phyloP scores from a whole-genome alignment of 495 filamentous ascomycete species.

The Cenococcum geophilum region DNA sequence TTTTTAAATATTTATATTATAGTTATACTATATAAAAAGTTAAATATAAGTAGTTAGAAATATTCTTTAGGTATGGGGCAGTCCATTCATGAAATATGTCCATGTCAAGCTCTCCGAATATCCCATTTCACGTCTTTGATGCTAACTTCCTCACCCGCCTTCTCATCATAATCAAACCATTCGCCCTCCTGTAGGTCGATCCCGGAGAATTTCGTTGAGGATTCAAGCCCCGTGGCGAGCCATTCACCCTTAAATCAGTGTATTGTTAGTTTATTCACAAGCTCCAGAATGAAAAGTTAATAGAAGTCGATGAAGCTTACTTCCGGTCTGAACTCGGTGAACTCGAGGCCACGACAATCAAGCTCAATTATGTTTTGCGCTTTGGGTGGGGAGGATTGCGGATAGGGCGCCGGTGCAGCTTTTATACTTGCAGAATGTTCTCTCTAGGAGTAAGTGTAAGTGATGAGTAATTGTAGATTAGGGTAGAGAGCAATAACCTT shows the following conservation, averaged over 20 bases:
- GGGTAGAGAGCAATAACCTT: conserved; percentile 30
- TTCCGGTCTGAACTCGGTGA: conserved; percentile 81
- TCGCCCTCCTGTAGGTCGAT: conserved; percentile 84
- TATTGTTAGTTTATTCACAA: background rate
- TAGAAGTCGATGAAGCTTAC: conserved; percentile 40
- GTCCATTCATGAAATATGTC: no score
- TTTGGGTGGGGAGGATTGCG: conserved; percentile 60
- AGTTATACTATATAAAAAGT: no score
- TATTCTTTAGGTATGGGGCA: no score
- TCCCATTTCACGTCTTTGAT: conserved; percentile 92
- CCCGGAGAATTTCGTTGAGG: conserved; percentile 64
- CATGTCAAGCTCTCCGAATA: conserved; percentile 56
- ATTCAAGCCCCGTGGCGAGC: conserved; percentile 75
- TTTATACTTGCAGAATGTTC: conserved; percentile 67
- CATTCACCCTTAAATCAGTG: conserved; percentile 65
- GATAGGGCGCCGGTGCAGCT: conserved; percentile 61
- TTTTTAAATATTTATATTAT: no score
- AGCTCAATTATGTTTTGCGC: conserved; percentile 74
- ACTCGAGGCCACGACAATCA: conserved; percentile 91
- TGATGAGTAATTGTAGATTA: background rate
- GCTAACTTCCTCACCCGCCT: conserved; percentile 66
- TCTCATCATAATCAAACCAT: conserved; percentile 85
- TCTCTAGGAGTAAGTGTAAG: conserved; percentile 41
- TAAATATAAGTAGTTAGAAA: no score
- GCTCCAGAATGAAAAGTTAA: background rate